These are phyloP conservation scores for Boeremia lycopersici DNA, from an alignment of 2,329 filamentous ascomycete genomes.

Conservation along the genomic window DNA sequence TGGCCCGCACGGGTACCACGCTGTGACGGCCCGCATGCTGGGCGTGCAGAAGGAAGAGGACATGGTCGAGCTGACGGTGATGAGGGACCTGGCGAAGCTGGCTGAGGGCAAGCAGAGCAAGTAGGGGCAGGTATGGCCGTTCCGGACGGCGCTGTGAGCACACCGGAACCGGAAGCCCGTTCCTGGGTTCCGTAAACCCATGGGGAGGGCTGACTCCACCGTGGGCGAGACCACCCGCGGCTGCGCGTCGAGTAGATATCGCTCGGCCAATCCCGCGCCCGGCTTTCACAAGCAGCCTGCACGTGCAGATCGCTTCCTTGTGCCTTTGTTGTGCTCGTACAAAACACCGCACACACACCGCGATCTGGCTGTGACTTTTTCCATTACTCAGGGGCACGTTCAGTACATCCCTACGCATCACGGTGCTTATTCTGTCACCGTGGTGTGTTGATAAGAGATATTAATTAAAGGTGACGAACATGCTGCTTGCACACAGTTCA, in stretches of 20 bases:
- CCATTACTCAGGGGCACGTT: not conserved
- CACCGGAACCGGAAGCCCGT: too few species aligned
- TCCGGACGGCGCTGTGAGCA: too few species aligned
- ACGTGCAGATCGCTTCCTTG: too few species aligned
- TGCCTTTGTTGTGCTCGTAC: not conserved
- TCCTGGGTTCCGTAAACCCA: too few species aligned
- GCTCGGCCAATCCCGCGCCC: not conserved
- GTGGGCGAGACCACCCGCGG: too few species aligned
- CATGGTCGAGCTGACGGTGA: constrained; percentile 8
- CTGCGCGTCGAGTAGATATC: too few species aligned
- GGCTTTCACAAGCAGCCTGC: too few species aligned
- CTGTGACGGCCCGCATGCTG: constrained; percentile 27
- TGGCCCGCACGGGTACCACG: constrained; percentile 28
- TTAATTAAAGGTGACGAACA: too few species aligned
- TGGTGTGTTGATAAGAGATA: too few species aligned
- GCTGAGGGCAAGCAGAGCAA: not conserved
- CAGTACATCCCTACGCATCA: not conserved
- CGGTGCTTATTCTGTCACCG: constrained; percentile 9
- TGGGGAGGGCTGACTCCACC: too few species aligned
- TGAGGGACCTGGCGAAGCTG: constrained; percentile 7
- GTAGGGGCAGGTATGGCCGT: too few species aligned
- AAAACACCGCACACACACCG: not conserved
- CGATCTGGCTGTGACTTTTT: constrained; percentile 1
- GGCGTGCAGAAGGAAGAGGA: constrained; percentile 8
- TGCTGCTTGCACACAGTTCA: not conserved